Conservation (phyloP, 2,329 filamentous ascomycete genomes). For the Cladosporium sp. region DNA sequence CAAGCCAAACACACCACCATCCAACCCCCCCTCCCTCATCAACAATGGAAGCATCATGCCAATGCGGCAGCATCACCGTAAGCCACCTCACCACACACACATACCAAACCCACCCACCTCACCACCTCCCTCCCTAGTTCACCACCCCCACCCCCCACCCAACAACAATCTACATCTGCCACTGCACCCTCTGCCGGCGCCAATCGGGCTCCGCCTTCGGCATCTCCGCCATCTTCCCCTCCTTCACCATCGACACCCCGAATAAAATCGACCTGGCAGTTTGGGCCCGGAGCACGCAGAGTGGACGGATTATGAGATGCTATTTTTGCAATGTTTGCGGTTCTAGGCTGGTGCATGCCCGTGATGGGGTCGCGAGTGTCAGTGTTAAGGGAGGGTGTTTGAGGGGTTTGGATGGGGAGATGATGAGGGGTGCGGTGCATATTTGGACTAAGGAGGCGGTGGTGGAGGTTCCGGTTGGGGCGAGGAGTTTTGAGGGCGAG, state of each 20-base stretch:
- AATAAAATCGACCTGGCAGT: not conserved
- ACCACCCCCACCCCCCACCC: conserved; percentile 5
- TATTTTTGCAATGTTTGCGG: conserved; percentile 12
- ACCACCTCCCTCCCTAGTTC: conserved; percentile 1
- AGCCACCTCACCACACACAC: too few species aligned
- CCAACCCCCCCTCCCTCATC: not conserved
- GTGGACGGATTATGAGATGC: conserved; percentile 1
- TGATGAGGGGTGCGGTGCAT: conserved; percentile 9
- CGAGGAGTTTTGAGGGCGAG: not conserved
- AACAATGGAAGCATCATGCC: conserved; percentile 13
- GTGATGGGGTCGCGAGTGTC: conserved; percentile 2
- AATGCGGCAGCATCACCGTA: conserved; percentile 12
- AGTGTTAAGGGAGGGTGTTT: conserved; percentile 11
- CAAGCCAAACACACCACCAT: too few species aligned
- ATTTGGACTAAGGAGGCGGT: conserved; percentile 13
- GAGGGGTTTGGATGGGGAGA: not conserved
- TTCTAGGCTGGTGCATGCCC: conserved; percentile 10
- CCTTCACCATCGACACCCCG: conserved; percentile 1
- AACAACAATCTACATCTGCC: conserved; percentile 13
- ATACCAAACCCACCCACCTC: not conserved
- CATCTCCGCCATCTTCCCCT: conserved; percentile 14
- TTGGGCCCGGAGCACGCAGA: conserved; percentile 3
- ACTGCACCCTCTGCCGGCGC: conserved; percentile 15
- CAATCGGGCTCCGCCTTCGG: conserved; percentile 16
- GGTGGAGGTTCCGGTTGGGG: conserved; percentile 5